Conservation (phyloP, 768 basidiomycete species). For the Clitopilus passeckerianus region DNA sequence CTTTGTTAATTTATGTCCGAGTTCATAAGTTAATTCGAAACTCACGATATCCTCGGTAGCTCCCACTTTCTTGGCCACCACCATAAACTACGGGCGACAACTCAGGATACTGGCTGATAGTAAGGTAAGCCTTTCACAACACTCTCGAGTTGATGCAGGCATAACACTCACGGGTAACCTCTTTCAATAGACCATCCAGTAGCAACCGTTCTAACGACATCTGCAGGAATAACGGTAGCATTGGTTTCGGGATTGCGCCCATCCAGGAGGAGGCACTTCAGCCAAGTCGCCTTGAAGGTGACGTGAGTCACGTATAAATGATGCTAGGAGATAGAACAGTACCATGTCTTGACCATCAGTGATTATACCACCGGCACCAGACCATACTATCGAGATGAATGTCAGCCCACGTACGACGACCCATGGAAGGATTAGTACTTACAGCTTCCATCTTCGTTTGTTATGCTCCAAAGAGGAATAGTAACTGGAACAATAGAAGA, state of each 20-base stretch:
- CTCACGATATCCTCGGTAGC: slow-evolving; percentile 21
- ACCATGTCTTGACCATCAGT: slow-evolving; percentile 21
- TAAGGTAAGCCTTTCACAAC: neutral
- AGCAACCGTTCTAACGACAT: slow-evolving; percentile 16
- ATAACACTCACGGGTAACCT: slow-evolving; percentile 10
- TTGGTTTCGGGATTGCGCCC: slow-evolving; percentile 18
- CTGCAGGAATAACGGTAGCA: slow-evolving; percentile 16
- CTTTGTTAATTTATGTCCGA: neutral
- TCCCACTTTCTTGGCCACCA: slow-evolving; percentile 14
- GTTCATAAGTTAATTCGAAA: neutral
- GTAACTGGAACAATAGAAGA: slow-evolving; percentile 14
- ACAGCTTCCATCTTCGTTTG: slow-evolving; percentile 18
- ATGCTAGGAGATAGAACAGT: neutral
- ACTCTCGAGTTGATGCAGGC: neutral
- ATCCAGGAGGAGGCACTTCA: slow-evolving; percentile 19
- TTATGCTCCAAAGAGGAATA: slow-evolving; percentile 14
- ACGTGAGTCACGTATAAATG: neutral
- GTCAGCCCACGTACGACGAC: neutral
- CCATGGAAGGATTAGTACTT: neutral
- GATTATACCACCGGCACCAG: slow-evolving; percentile 24
- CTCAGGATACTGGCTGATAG: slow-evolving; percentile 13
- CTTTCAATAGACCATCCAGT: slow-evolving; percentile 14
- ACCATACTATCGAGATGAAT: slow-evolving; percentile 8
- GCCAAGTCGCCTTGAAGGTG: slow-evolving; percentile 19
- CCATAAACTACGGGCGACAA: slow-evolving; percentile 21